Percentiles rank a stretch among this genome's conserved stretches.
These are phyloP conservation scores for Claviceps maximensis DNA, from an alignment of 2,329 filamentous ascomycete species.

Conservation along the genomic window DNA sequence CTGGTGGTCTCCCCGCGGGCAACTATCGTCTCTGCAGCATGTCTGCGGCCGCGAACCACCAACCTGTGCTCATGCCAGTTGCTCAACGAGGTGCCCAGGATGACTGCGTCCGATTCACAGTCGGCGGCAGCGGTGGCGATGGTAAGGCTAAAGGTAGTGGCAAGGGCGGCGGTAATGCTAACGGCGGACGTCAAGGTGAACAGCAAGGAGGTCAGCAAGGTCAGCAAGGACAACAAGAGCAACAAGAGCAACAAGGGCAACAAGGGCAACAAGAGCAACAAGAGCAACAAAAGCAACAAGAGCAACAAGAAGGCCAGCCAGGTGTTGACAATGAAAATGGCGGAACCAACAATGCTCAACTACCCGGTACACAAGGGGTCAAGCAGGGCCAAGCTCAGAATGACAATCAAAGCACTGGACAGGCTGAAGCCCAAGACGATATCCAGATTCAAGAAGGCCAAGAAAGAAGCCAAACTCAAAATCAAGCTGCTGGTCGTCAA, in stretches of 20 bases:
- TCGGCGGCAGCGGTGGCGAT: slow-evolving; percentile 17
- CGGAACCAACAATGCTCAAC: background rate
- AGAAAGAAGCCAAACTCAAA: background rate
- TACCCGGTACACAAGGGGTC: background rate
- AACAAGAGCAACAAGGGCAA: background rate
- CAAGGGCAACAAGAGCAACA: background rate
- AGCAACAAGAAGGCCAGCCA: background rate
- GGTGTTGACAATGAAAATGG: background rate
- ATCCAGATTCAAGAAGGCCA: background rate
- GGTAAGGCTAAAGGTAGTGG: slow-evolving; percentile 11
- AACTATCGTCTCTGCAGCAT: slow-evolving; percentile 56
- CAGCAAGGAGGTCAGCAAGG: slow-evolving; percentile 4
- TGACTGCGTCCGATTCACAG: slow-evolving; percentile 48
- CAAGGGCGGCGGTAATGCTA: slow-evolving; percentile 9
- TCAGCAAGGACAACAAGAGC: background rate
- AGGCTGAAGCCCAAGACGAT: background rate
- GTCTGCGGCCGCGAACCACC: slow-evolving; percentile 50
- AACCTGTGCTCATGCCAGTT: slow-evolving; percentile 52
- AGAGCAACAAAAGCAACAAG: background rate
- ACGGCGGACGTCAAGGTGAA: too few relatives aligned
- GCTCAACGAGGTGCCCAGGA: slow-evolving; percentile 55
- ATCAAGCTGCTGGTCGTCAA: background rate
- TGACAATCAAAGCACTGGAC: background rate
- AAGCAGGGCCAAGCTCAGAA: background rate
- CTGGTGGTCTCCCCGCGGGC: slow-evolving; percentile 44